phyloP scores from a whole-genome alignment of 352 stramenopile species.

The Phytophthora lateralis region DNA sequence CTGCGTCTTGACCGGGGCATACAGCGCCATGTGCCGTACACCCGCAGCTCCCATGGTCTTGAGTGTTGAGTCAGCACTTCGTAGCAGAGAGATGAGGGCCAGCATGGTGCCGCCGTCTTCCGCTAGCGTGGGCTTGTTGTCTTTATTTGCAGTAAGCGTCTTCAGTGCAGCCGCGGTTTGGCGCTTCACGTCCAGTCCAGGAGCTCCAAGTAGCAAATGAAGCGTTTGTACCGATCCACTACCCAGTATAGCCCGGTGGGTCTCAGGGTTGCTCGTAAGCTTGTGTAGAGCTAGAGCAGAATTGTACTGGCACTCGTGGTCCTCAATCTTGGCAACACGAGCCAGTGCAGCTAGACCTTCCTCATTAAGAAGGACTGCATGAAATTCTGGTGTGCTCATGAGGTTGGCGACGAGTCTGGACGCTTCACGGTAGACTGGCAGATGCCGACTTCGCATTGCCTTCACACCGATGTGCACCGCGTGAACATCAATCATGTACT shows the following conservation, averaged over 20 bases:
- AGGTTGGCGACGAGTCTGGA: slow-evolving; percentile 91
- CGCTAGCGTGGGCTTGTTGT: slow-evolving; percentile 90
- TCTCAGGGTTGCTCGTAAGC: slow-evolving; percentile 73
- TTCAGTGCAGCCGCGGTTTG: slow-evolving; percentile 93
- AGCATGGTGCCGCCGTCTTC: slow-evolving; percentile 85
- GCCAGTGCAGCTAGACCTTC: slow-evolving; percentile 85
- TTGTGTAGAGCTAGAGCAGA: slow-evolving; percentile 90
- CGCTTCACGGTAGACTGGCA: slow-evolving; percentile 93
- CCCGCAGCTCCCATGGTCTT: slow-evolving; percentile 89
- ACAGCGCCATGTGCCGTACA: slow-evolving; percentile 89
- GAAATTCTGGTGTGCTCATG: slow-evolving; percentile 79
- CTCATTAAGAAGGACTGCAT: slow-evolving; percentile 81
- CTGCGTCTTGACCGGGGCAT: slow-evolving; percentile 67
- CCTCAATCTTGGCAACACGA: slow-evolving; percentile 88
- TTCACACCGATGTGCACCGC: slow-evolving; percentile 89
- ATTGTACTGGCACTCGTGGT: slow-evolving; percentile 93
- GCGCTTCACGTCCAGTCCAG: slow-evolving; percentile 76
- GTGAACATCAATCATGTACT: slow-evolving; percentile 84
- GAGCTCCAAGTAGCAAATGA: slow-evolving; percentile 73
- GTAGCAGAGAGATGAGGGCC: slow-evolving; percentile 84
- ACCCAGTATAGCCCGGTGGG: slow-evolving; percentile 71
- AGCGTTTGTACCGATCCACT: slow-evolving; percentile 67
- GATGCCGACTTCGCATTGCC: slow-evolving; percentile 88
- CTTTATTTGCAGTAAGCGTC: slow-evolving; percentile 89
- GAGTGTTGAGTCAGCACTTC: slow-evolving; percentile 77